These are phyloP conservation scores for Neonothopanus nambi DNA, from an alignment of 1,284 basidiomycete species.

Conservation along the genomic window DNA sequence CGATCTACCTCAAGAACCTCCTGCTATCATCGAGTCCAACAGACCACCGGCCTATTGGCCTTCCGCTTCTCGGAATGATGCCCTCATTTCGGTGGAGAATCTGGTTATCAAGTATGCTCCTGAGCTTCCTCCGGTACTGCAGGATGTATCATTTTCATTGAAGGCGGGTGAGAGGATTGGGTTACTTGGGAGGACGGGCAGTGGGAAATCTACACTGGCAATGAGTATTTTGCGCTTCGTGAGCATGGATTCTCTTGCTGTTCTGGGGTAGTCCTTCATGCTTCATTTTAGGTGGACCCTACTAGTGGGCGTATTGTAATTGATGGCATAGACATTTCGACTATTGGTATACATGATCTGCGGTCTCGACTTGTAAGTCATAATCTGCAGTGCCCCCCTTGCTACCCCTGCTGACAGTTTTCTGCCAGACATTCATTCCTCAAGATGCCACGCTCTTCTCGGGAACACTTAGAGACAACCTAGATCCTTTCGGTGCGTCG, in stretches of 20 bases:
- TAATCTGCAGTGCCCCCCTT: not conserved
- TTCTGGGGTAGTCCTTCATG: not conserved
- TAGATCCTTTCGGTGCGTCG: conserved; percentile 21
- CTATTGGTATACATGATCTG: conserved; percentile 84
- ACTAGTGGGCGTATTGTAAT: conserved; percentile 75
- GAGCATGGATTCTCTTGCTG: conserved; percentile 23
- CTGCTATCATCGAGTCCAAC: conserved; percentile 64
- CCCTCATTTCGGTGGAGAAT: conserved; percentile 65
- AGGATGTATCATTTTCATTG: conserved; percentile 68
- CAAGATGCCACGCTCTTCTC: conserved; percentile 31
- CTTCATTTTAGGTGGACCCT: conserved; percentile 64
- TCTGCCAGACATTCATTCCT: conserved; percentile 73
- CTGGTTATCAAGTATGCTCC: conserved; percentile 82
- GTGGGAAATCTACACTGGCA: conserved; percentile 81
- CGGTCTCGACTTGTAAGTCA: conserved; percentile 65
- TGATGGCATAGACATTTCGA: conserved; percentile 88
- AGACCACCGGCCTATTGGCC: conserved; percentile 87
- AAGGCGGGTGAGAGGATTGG: conserved; percentile 72
- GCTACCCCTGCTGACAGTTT: conserved; percentile 1
- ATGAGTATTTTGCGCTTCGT: conserved; percentile 88
- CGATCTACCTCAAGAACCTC: conserved; percentile 81
- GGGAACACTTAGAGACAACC: conserved; percentile 19
- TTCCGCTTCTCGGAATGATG: conserved; percentile 56
- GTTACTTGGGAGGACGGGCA: conserved; percentile 72
- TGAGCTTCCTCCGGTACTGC: conserved; percentile 81